Percentiles rank a stretch among this genome's conserved stretches.
Conservation (phyloP, 208 protist genomes). For the Crithidia acanthocephali region DNA sequence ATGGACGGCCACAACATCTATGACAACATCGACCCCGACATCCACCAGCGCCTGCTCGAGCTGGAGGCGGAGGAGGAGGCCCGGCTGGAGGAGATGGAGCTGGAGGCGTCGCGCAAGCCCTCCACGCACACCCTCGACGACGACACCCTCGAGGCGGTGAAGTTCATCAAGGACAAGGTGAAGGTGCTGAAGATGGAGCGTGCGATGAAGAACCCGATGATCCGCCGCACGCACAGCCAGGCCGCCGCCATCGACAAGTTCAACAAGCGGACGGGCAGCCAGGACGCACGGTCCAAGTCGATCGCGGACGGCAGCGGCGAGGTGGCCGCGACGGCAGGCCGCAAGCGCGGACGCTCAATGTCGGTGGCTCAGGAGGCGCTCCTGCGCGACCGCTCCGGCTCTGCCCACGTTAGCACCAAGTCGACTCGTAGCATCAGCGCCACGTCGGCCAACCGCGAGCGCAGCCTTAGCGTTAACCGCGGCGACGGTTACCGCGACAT, state of each 20-base stretch:
- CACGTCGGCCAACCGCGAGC: conserved; percentile 66
- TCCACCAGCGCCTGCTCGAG: conserved; percentile 93
- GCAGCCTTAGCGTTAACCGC: conserved; percentile 79
- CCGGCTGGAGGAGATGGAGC: conserved; percentile 91
- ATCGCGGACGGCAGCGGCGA: conserved; percentile 40
- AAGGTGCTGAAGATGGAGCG: conserved; percentile 91
- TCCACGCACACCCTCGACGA: conserved; percentile 67
- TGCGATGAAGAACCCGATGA: conserved; percentile 89
- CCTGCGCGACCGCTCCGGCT: conserved; percentile 78
- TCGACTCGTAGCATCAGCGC: conserved; percentile 80
- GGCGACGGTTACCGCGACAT: conserved; percentile 89
- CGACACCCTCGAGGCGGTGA: conserved; percentile 76
- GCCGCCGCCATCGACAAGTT: conserved; percentile 79
- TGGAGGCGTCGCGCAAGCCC: conserved; percentile 90
- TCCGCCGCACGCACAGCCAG: conserved; percentile 84
- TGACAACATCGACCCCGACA: conserved; percentile 99
- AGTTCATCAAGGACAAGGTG: conserved; percentile 91
- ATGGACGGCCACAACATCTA: conserved; percentile 99
- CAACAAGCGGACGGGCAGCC: conserved; percentile 88
- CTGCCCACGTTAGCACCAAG: conserved; percentile 82
- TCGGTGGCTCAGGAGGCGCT: conserved; percentile 86
- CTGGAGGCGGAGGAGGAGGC: conserved; percentile 95
- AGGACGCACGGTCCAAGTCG: conserved; percentile 52
- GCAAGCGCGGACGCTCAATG: conserved; percentile 78
- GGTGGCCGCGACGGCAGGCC: conserved; percentile 18